Evolutionary conservation across 75 land plant species (phyloP), one percentile per base, ranked within the genome.

Genomic region (Picea glauca): DNA sequence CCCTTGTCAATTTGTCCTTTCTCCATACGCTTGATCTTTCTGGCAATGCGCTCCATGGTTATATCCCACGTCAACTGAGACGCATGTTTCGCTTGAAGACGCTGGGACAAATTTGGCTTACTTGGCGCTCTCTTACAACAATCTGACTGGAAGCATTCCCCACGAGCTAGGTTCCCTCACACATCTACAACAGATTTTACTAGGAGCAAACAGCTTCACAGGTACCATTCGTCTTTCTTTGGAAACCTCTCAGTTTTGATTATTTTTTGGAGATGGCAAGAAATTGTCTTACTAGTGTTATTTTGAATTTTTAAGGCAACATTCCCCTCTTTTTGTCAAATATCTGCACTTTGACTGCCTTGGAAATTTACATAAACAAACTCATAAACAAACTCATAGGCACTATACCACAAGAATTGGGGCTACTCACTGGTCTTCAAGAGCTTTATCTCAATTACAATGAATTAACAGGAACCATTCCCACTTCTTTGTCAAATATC

Each of bases 81-180:
- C 33, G 59, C 30, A 60, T 79, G 31, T 67, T n/a, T 58, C 78
- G 21, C 6, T 40, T 78, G 21, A 78, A 40, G 67, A 17, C 20
- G 20, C 63, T 86, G 63, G 14, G 70, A 33, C 43, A 30, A 57
- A 46, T 15, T 80, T 89, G 7, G 50, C 13, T 32, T 84, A 80
- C 74, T 74, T 89, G 8, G 79, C 78, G 46, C 26, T 89, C 54
- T 75, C 80, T 0, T 80, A 80, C 12, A 87, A 68, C 46, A 56
- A 70, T 43, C 66, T 89, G 21, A 33, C 78, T 1, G 92, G 94
- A 4, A 65, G 72, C 0, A 86, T 92, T 13, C 89, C 91, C 60
- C 70, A 85, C 0, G 2, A n/a, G 59, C 13, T 93, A 2, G 76
- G 58, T 1, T 84, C 76, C 56, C 77, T 79, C 56, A 64, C 78